These are phyloP conservation scores for Colletotrichum sp. DNA, from an alignment of 2,329 filamentous ascomycete genomes.

Conservation along the genomic window DNA sequence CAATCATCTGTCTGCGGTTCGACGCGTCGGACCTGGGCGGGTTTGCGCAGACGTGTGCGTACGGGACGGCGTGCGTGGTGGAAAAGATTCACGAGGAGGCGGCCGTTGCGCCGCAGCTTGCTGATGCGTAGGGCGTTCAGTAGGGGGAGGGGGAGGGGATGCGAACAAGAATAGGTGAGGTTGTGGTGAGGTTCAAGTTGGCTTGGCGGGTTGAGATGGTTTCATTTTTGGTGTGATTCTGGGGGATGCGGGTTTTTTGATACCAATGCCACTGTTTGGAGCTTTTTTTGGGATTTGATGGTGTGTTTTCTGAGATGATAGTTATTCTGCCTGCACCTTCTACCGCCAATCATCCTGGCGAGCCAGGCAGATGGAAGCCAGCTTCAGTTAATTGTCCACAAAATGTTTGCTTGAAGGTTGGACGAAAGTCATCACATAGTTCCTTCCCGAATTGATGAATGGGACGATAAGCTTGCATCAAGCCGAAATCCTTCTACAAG, in stretches of 20 bases:
- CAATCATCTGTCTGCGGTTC: constrained; percentile 63
- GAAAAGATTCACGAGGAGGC: constrained; percentile 54
- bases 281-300: not conserved
- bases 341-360: not conserved
- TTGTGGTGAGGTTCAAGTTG: not conserved
- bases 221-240: not conserved
- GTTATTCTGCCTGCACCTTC: not conserved
- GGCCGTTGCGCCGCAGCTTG: constrained; percentile 19
- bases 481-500: not conserved
- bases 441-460: not conserved
- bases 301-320: not conserved
- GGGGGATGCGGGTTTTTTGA: not conserved
- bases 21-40: constrained; percentile 60
- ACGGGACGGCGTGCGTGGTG: constrained; percentile 63
- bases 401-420: not conserved
- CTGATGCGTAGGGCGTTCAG: not conserved
- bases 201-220: not conserved
- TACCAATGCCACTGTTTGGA: not conserved
- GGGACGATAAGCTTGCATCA: not conserved
- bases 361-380: not conserved
- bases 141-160: not conserved
- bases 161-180: not conserved
- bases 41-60: constrained; percentile 64
- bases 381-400: not conserved
- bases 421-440: not conserved